Percentiles rank a stretch among this genome's conserved stretches.
These are phyloP conservation scores for Sporothrix dimorphospora DNA, from an alignment of 2,329 filamentous ascomycete species.

Conservation along the genomic window DNA sequence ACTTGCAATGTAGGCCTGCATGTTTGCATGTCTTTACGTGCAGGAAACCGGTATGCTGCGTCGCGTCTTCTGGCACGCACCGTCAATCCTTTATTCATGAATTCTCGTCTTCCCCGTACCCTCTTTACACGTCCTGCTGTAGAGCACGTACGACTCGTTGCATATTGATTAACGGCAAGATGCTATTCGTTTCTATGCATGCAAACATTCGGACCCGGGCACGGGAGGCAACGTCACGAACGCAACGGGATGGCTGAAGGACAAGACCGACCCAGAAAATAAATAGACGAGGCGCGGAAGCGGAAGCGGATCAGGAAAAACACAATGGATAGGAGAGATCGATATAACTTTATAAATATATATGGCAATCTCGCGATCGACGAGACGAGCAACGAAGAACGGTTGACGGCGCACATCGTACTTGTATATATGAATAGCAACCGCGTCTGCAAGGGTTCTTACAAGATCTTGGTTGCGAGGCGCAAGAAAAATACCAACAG, in stretches of 20 bases:
- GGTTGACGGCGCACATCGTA: neutral
- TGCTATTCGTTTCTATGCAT: neutral
- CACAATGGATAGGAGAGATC: neutral
- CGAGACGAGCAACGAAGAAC: neutral
- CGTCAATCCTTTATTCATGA: neutral
- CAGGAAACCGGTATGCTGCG: no score
- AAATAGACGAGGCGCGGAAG: conserved; percentile 15
- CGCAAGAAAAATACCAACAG: neutral
- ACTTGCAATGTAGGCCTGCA: neutral
- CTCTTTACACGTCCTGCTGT: neutral
- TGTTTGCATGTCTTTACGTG: neutral
- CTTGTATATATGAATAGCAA: neutral
- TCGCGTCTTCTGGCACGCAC: neutral
- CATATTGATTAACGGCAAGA: neutral
- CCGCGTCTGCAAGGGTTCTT: neutral
- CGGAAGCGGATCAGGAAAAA: conserved; percentile 14
- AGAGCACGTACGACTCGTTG: neutral
- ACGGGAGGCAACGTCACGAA: conserved; percentile 9
- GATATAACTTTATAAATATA: neutral
- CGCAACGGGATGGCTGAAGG: neutral
- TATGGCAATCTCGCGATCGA: neutral
- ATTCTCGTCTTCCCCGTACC: neutral
- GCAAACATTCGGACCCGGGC: neutral
- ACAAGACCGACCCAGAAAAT: neutral
- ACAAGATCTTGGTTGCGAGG: conserved; percentile 1